Evolutionary conservation across 306 rosid species (phyloP).

Genomic region (Begonia peltatifolia): DNA sequence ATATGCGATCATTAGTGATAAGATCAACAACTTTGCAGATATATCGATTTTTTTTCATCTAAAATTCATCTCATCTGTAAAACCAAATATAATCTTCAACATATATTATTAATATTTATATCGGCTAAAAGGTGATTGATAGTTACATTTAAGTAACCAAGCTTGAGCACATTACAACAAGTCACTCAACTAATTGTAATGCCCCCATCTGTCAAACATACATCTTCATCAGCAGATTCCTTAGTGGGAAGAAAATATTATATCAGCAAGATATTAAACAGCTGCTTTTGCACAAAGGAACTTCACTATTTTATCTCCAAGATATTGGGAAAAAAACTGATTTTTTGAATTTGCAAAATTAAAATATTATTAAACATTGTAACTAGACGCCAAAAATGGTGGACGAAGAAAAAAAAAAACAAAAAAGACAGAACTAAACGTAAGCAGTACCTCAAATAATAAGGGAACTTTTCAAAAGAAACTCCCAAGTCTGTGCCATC

Average conservation of each 20-base stretch:
- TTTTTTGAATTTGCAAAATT: not conserved
- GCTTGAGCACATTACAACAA: no score
- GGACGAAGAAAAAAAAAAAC: not conserved
- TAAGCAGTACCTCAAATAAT: constrained; percentile 68
- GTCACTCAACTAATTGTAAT: no score
- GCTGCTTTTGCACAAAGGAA: no score
- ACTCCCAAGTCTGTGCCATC: constrained; percentile 61
- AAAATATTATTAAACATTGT: not conserved
- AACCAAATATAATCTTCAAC: no score
- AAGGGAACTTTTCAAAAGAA: constrained; percentile 86
- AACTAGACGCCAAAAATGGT: not conserved
- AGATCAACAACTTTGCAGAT: not conserved
- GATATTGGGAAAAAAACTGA: not conserved
- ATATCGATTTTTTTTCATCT: not conserved
- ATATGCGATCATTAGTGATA: not conserved
- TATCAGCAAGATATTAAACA: no score
- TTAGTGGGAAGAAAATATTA: no score
- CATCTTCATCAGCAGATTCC: no score
- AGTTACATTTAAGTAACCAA: no score
- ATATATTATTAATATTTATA: no score
- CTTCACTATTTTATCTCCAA: not conserved
- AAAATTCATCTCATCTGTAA: no score
- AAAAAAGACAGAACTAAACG: not conserved
- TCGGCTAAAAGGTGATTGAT: no score
- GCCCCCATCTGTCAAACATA: no score